phyloP scores from a whole-genome alignment of 805 yeast genomes.

The Starmerella vitae region DNA sequence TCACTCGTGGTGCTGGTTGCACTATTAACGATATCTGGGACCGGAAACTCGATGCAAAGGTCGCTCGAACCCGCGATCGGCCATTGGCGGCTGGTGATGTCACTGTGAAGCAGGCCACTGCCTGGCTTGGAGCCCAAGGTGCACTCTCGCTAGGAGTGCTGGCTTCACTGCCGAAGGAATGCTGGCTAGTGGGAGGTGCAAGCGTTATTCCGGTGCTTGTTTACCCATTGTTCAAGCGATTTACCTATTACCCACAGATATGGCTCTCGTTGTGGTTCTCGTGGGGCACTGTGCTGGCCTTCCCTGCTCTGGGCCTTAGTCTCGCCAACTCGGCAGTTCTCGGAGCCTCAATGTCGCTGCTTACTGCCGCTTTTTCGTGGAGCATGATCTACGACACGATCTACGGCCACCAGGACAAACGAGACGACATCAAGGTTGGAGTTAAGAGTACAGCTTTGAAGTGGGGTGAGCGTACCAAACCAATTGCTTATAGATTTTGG shows the following conservation, averaged over 20 bases:
- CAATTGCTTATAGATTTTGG: conserved; percentile 50
- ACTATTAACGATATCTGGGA: conserved; percentile 86
- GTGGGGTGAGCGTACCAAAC: conserved; percentile 75
- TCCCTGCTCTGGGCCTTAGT: conserved; percentile 90
- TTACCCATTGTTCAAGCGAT: conserved; percentile 86
- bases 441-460: conserved; percentile 89
- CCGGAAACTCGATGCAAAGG: conserved; percentile 67
- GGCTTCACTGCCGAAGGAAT: conserved; percentile 55
- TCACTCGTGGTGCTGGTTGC: conserved; percentile 98
- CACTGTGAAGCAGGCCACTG: conserved; percentile 50
- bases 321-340: conserved; percentile 53
- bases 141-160: conserved; percentile 60
- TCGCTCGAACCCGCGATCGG: conserved; percentile 73
- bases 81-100: conserved; percentile 90
- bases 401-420: conserved; percentile 95
- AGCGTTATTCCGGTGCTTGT: conserved; percentile 69
- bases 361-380: conserved; percentile 71
- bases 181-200: conserved; percentile 70
- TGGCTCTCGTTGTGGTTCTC: conserved; percentile 69
- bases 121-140: conserved; percentile 62
- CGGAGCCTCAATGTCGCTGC: conserved; percentile 37
- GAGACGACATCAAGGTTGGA: conserved; percentile 77
- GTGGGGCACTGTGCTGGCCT: conserved; percentile 91
- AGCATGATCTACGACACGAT: conserved; percentile 91
- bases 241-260: conserved; percentile 90